Evolutionary conservation across 2,329 filamentous ascomycete genomes (phyloP).

Genomic region (Thelonectria rubi): DNA sequence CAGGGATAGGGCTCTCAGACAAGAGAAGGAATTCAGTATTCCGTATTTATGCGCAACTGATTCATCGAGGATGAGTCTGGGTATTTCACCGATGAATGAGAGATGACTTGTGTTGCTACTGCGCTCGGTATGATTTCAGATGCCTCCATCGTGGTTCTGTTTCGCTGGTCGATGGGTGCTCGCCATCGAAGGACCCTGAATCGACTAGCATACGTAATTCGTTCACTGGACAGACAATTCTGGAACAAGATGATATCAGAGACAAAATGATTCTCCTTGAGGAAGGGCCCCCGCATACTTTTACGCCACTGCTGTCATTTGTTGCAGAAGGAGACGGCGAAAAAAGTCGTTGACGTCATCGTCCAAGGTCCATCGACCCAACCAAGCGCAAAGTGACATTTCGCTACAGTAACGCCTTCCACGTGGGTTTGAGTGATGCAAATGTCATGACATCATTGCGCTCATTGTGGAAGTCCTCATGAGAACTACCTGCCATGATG

Average conservation of each 20-base stretch:
- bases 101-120: slow-evolving; percentile 34
- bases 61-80: not conserved
- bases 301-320: not conserved
- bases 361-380: slow-evolving; percentile 7
- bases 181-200: not conserved
- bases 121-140: too few relatives aligned
- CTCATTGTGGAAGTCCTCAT: slow-evolving; percentile 1
- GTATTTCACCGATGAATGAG: slow-evolving; percentile 34
- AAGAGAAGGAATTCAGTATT: slow-evolving; percentile 22
- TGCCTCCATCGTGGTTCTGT: not conserved
- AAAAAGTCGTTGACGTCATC: slow-evolving; percentile 24
- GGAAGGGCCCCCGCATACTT: not conserved
- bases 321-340: not conserved
- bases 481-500: slow-evolving; percentile 9
- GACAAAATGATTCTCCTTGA: not conserved
- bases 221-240: not conserved
- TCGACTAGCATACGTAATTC: not conserved
- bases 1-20: slow-evolving; percentile 26
- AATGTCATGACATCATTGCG: slow-evolving; percentile 38
- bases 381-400: slow-evolving; percentile 1
- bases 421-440: slow-evolving; percentile 7
- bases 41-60: slow-evolving; percentile 13
- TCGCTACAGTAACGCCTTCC: not conserved
- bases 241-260: slow-evolving; percentile 1
- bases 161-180: not conserved